phyloP scores from a whole-genome alignment of 2,329 filamentous ascomycete species.

The Exophiala viscosa region DNA sequence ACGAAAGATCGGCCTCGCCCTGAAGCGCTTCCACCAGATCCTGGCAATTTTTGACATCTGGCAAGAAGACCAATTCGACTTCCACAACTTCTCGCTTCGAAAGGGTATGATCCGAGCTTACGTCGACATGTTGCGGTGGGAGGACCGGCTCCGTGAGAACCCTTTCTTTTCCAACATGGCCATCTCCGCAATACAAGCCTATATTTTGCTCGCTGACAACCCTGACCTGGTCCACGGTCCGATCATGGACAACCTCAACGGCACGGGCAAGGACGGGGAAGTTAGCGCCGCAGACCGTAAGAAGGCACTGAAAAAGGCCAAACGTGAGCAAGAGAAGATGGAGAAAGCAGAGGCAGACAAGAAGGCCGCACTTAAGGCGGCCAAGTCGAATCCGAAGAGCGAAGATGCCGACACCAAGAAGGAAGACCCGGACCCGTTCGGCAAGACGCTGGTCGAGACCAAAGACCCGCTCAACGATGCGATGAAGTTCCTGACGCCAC shows the following conservation, averaged over 20 bases:
- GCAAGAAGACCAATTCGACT: constrained; percentile 98
- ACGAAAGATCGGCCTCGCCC: constrained; percentile 74
- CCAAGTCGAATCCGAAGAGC: constrained; percentile 58
- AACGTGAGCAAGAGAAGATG: constrained; percentile 69
- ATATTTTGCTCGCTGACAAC: constrained; percentile 73
- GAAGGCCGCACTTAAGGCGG: constrained; percentile 77
- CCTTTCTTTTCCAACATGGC: constrained; percentile 88
- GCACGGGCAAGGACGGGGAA: constrained; percentile 48
- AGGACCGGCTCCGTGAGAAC: constrained; percentile 84
- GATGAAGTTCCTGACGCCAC: constrained; percentile 76
- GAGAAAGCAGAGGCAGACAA: constrained; percentile 79
- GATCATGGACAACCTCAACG: constrained; percentile 54
- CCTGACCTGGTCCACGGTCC: constrained; percentile 62
- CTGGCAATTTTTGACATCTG: constrained; percentile 93
- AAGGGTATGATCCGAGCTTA: constrained; percentile 96
- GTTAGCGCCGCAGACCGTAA: constrained; percentile 65
- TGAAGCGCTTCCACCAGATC: constrained; percentile 87
- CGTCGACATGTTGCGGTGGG: constrained; percentile 94
- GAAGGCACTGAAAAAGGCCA: constrained; percentile 86
- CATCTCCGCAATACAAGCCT: constrained; percentile 74
- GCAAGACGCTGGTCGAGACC: constrained; percentile 74
- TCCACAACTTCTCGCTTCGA: constrained; percentile 93
- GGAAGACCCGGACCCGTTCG: constrained; percentile 83
- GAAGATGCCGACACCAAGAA: constrained; percentile 65
- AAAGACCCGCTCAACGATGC: constrained; percentile 79